Evolutionary conservation across 208 protist species (phyloP), one percentile per base, ranked within the genome.

Genomic region (Leishmania aethiopica): DNA sequence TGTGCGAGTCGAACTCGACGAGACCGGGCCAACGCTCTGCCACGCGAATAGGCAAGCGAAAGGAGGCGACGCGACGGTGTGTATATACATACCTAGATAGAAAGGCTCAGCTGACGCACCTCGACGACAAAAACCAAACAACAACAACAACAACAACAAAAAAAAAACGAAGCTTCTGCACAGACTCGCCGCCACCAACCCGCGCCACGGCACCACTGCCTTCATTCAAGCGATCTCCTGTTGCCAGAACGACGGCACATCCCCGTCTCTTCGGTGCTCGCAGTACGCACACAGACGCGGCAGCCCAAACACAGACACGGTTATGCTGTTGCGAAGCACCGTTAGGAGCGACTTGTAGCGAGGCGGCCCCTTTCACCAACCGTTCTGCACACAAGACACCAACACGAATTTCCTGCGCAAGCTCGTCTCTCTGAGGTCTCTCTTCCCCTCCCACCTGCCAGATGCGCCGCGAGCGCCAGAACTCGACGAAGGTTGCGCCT

Each of bases 41-140:
- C 11, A 55, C 51, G 22, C 3, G 17, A 55, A 55, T 55, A 55
- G 6, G 15, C 11, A 64, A 35, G 10, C 45, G 11, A 64, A 32
- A 64, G 28, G 28, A 32, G 7, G 28, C 59, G 4, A 28, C 51
- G 35, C 15, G 28, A 64, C 59, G 45, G 45, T 49, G 10, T 42
- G 6, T 6, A 42, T 6, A 42, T 6, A 42, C 0, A 42, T 10
- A 42, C 8, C 17, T 53, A 53, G 17, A 53, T 53, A 19, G 28
- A 75, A 82, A 28, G 57, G 28, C 72, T 4, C 25, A 15, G 82
- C 84, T 25, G 85, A 75, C 40, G 81, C 82, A 32, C 71, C 77
- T 28, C 59, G 66, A 28, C n/a, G n/a, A n/a, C n/a, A n/a, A n/a
- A n/a, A n/a, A n/a, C n/a, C n/a, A n/a, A n/a, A n/a, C n/a, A n/a